These are phyloP conservation scores for Cynanchum wilfordii DNA, from an alignment of 257 asterid species.

Conservation along the genomic window DNA sequence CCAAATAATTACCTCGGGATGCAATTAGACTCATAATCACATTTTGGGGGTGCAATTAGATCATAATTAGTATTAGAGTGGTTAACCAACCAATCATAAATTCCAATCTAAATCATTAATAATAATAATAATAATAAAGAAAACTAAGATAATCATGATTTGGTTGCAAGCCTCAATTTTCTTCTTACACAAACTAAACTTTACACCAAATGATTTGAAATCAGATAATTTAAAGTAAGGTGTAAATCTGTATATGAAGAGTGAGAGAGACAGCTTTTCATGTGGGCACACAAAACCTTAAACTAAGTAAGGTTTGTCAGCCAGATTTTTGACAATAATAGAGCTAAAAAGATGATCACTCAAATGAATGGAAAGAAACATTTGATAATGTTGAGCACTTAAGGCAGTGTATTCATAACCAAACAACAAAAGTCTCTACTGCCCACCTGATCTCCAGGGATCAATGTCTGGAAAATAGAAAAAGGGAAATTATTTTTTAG, in stretches of 20 bases:
- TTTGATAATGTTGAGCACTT: constrained; percentile 35
- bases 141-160: constrained; percentile 11
- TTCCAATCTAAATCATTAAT: too few relatives aligned
- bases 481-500: neutral
- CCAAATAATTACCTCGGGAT: too few relatives aligned
- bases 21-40: too few relatives aligned
- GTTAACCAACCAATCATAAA: too few relatives aligned
- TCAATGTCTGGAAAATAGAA: constrained; percentile 14
- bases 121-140: neutral
- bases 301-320: constrained; percentile 33
- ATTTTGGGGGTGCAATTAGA: too few relatives aligned
- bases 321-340: constrained; percentile 34
- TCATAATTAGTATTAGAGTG: too few relatives aligned
- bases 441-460: constrained; percentile 25
- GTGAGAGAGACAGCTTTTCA: constrained; percentile 17
- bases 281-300: constrained; percentile 26
- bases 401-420: constrained; percentile 19
- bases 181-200: constrained; percentile 8
- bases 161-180: constrained; percentile 21
- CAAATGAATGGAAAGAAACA: constrained; percentile 21
- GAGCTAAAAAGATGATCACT: constrained; percentile 7
- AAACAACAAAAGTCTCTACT: constrained; percentile 26
- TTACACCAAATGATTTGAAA: constrained; percentile 18
- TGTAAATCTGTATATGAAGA: constrained; percentile 17
- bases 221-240: constrained; percentile 11